Evolutionary conservation across 2,329 filamentous ascomycete species (phyloP), one percentile per base, ranked within the genome.

Genomic region (Trichoderma guizhouense): DNA sequence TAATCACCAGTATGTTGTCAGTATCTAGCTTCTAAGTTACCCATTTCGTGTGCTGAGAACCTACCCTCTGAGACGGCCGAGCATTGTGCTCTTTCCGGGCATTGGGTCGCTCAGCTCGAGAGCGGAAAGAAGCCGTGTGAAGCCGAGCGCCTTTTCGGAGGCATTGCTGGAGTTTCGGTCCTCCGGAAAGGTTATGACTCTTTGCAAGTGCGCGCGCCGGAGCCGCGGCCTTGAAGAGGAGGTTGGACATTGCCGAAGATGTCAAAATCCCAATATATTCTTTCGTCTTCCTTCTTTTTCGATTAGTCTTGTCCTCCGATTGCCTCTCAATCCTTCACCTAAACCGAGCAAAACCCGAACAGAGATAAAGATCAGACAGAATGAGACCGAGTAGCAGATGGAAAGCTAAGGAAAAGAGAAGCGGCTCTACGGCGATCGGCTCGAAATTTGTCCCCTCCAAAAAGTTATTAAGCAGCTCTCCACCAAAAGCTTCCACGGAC

Each of bases 141-240:
- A 82, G 74, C 74, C 76, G 75, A 62, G 78, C 79, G 77, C 77
- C 77, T 76, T 82, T 83, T 73, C 79, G 80, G 73, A 85, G 75
- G 73, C 79, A 80, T 65, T 83, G 77, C 76, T 79, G 80, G 75
- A 86, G 74, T 75, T 81, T 83, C n/a, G 77, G 65, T 71, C 82
- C 77, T 60, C 80, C 77, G 75, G 81, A 81, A 71, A 82, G 79
- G 72, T 71, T 53, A 15, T 83, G 82, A 74, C 80, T 79, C 72
- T 84, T 83, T 71, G 84, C 83, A 72, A 87, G 77, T 74, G 82
- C 80, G 75, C 85, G 84, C 77, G 81, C 80, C 43, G 85, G 85
- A 75, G 82, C 80, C 74, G 81, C 81, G 63, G 83, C 82, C 79
- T 85, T 87, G 73, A 81, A 81, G 72, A 86, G 75, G 74, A 86